A percentile compares a stretch with the other conserved stretches of the same genome.
Conservation (phyloP, 2,329 filamentous ascomycete genomes). For the Ophiocordyceps sinensis region DNA sequence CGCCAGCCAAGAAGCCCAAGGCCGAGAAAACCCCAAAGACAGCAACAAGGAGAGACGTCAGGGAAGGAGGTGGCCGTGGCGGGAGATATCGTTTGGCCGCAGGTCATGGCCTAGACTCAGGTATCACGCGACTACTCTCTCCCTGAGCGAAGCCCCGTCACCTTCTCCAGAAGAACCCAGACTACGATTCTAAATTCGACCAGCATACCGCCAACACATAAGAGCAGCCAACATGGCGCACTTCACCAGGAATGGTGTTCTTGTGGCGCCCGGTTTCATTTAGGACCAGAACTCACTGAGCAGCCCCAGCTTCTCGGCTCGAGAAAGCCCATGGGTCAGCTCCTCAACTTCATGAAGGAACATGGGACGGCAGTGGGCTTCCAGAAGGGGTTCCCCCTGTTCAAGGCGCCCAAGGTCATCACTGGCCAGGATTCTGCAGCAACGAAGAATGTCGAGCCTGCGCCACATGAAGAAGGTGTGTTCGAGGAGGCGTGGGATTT, state of each 20-base stretch:
- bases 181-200: too few species aligned
- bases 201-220: too few species aligned
- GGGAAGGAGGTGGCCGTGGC: not conserved
- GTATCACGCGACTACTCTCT: not conserved
- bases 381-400: not conserved
- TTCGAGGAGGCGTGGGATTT: not conserved
- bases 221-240: not conserved
- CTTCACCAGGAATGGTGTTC: conserved; percentile 8
- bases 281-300: conserved; percentile 15
- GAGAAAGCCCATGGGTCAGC: not conserved
- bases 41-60: too few species aligned
- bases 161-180: not conserved
- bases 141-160: not conserved
- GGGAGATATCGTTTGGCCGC: not conserved
- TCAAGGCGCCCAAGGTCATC: not conserved
- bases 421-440: too few species aligned
- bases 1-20: too few species aligned
- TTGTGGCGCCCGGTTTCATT: conserved; percentile 9
- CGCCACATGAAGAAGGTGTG: not conserved
- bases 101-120: not conserved
- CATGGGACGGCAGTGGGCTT: not conserved
- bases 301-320: too few species aligned
- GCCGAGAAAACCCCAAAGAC: too few species aligned
- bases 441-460: not conserved
- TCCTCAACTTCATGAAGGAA: not conserved